Conservation (phyloP, 2,329 filamentous ascomycete genomes). For the Phialophora verrucosa region DNA sequence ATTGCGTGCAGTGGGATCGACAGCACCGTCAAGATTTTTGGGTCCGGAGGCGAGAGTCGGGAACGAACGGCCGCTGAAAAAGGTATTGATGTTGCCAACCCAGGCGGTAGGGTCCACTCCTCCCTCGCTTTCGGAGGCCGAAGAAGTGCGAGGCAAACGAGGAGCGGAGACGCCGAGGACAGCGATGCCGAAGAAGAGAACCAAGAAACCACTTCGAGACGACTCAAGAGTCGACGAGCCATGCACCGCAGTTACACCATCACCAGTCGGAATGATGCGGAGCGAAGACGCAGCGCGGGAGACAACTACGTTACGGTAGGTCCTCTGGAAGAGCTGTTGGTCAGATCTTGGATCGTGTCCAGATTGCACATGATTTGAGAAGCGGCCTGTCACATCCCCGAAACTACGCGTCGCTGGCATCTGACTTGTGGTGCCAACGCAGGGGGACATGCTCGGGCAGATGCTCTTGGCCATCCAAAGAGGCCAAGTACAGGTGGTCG, state of each 20-base stretch:
- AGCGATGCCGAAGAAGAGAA: slow-evolving; percentile 23
- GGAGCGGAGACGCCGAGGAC: slow-evolving; percentile 25
- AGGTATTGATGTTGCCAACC: slow-evolving; percentile 63
- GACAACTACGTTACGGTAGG: slow-evolving; percentile 64
- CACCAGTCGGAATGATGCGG: slow-evolving; percentile 66
- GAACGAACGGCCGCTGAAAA: slow-evolving; percentile 63
- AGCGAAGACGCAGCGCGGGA: slow-evolving; percentile 62
- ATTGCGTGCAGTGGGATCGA: slow-evolving; percentile 71
- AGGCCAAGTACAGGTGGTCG: slow-evolving; percentile 43
- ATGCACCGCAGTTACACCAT: slow-evolving; percentile 67
- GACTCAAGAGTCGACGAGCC: slow-evolving; percentile 62
- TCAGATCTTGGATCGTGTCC: slow-evolving; percentile 37
- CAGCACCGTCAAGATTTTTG: slow-evolving; percentile 72
- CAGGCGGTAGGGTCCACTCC: slow-evolving; percentile 48
- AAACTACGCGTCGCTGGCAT: slow-evolving; percentile 31
- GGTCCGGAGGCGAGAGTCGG: slow-evolving; percentile 57
- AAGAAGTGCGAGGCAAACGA: slow-evolving; percentile 37
- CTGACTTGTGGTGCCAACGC: slow-evolving; percentile 29
- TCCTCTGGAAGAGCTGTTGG: slow-evolving; percentile 41
- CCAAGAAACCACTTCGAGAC: slow-evolving; percentile 37
- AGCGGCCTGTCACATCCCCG: not conserved
- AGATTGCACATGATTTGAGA: slow-evolving; percentile 34
- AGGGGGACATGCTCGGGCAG: slow-evolving; percentile 56
- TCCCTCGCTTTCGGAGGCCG: slow-evolving; percentile 40
- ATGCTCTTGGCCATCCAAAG: slow-evolving; percentile 51